Percentiles rank a stretch among this genome's conserved stretches.
phyloP scores from a whole-genome alignment of 495 filamentous ascomycete genomes.

The Bacidia rubella region DNA sequence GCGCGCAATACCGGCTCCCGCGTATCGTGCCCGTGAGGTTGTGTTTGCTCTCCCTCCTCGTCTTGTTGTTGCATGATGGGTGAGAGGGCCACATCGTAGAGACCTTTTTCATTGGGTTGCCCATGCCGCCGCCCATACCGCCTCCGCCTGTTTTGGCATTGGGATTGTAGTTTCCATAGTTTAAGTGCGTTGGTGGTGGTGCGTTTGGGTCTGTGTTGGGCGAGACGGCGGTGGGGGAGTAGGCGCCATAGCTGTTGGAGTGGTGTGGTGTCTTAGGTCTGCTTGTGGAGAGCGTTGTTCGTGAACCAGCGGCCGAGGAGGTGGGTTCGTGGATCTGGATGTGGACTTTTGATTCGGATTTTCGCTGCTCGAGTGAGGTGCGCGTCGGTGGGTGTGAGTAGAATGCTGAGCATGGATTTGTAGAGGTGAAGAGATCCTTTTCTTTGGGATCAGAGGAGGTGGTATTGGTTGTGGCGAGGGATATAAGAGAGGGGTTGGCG shows the following conservation, averaged over 20 bases:
- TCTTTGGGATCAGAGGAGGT: not conserved
- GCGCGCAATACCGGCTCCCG: slow-evolving; percentile 20
- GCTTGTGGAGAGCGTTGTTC: not conserved
- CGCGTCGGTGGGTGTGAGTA: slow-evolving; percentile 16
- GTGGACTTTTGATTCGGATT: slow-evolving; percentile 13
- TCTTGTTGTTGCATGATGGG: not conserved
- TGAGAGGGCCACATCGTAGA: not conserved
- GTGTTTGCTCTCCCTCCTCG: not conserved
- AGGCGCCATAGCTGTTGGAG: not conserved
- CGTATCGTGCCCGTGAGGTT: slow-evolving; percentile 4
- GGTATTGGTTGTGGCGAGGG: not conserved
- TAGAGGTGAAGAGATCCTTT: slow-evolving; percentile 1
- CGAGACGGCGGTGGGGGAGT: not conserved
- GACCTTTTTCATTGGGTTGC: not conserved
- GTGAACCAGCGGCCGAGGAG: slow-evolving; percentile 1
- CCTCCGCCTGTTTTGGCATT: not conserved
- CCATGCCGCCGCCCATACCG: not conserved
- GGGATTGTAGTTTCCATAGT: too few relatives aligned
- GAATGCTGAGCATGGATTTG: slow-evolving; percentile 15
- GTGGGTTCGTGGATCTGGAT: slow-evolving; percentile 8
- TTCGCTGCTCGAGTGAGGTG: slow-evolving; percentile 16
- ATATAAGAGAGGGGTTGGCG: slow-evolving; percentile 1
- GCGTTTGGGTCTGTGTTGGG: not conserved
- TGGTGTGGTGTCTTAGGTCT: not conserved
- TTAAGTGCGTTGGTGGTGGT: too few relatives aligned